phyloP scores from a whole-genome alignment of 2,329 filamentous ascomycete species.

The Biscogniauxia mediterranea region DNA sequence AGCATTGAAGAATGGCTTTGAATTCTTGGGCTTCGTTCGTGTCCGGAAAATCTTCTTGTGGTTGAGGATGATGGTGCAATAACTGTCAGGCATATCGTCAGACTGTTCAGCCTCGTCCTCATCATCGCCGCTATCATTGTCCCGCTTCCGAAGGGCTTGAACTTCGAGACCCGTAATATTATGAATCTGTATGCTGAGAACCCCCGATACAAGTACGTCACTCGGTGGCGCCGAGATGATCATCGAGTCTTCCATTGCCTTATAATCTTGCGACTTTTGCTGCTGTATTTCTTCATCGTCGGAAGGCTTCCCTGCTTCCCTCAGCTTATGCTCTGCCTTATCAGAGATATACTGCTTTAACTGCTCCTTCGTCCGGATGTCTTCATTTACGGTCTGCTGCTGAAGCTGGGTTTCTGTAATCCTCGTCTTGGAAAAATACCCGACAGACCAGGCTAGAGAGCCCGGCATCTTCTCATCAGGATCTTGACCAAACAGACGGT shows the following conservation, averaged over 20 bases:
- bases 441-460: constrained; percentile 66
- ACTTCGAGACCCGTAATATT: constrained; percentile 69
- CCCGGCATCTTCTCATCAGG: constrained; percentile 67
- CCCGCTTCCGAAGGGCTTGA: constrained; percentile 55
- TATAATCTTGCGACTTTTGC: constrained; percentile 66
- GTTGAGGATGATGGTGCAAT: constrained; percentile 72
- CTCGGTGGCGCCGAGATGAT: constrained; percentile 67
- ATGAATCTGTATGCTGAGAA: constrained; percentile 69
- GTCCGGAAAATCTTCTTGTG: constrained; percentile 69
- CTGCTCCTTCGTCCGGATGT: constrained; percentile 56
- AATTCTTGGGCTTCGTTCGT: constrained; percentile 73
- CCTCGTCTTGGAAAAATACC: constrained; percentile 66
- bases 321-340: constrained; percentile 59
- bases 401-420: constrained; percentile 62
- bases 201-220: constrained; percentile 59
- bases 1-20: constrained; percentile 77
- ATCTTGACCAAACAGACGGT: constrained; percentile 65
- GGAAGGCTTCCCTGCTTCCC: constrained; percentile 59
- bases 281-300: constrained; percentile 64
- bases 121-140: constrained; percentile 45
- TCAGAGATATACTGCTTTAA: constrained; percentile 56
- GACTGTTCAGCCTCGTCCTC: constrained; percentile 59
- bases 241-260: constrained; percentile 59
- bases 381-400: constrained; percentile 57
- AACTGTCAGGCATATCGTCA: constrained; percentile 66